Evolutionary conservation across 306 rosid species (phyloP).

Genomic region (Ammopiptanthus mongolicus): DNA sequence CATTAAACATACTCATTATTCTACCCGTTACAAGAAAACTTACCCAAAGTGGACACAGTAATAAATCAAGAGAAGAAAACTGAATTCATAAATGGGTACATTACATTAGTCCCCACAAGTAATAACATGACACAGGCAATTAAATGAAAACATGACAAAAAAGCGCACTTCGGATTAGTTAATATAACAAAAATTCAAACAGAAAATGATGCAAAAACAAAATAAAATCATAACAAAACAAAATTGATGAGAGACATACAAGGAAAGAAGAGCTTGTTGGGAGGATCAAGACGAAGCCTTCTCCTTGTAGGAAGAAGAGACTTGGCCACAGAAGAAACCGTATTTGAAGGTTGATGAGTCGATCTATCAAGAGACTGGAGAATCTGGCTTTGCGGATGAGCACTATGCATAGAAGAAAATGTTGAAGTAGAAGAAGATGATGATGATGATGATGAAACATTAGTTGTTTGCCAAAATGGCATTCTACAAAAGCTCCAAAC

Average conservation of each 20-base stretch:
- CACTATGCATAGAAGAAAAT: slow-evolving; percentile 47
- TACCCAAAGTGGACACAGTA: background rate
- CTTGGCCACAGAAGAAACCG: slow-evolving; percentile 74
- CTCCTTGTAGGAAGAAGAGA: slow-evolving; percentile 77
- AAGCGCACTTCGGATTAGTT: slow-evolving; percentile 3
- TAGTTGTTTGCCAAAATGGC: slow-evolving; percentile 79
- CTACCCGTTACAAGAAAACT: background rate
- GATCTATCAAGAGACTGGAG: slow-evolving; percentile 56
- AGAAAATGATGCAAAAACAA: background rate
- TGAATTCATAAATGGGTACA: background rate
- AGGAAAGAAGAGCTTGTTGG: slow-evolving; percentile 89
- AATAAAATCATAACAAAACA: background rate
- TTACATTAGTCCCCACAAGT: too few relatives aligned
- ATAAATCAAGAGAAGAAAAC: background rate
- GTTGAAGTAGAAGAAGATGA: slow-evolving; percentile 44
- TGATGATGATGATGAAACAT: slow-evolving; percentile 32
- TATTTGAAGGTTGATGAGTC: slow-evolving; percentile 38
- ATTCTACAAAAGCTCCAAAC: slow-evolving; percentile 63
- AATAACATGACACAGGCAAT: slow-evolving; percentile 21
- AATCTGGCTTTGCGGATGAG: slow-evolving; percentile 41
- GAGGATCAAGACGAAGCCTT: slow-evolving; percentile 92
- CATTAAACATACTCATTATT: background rate
- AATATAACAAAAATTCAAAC: slow-evolving; percentile 5
- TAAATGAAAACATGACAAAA: background rate
- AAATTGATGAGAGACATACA: slow-evolving; percentile 43